Evolutionary conservation across 2,329 filamentous ascomycete species (phyloP), one percentile per base, ranked within the genome.

Genomic region (Proliferodiscus dingleyae): DNA sequence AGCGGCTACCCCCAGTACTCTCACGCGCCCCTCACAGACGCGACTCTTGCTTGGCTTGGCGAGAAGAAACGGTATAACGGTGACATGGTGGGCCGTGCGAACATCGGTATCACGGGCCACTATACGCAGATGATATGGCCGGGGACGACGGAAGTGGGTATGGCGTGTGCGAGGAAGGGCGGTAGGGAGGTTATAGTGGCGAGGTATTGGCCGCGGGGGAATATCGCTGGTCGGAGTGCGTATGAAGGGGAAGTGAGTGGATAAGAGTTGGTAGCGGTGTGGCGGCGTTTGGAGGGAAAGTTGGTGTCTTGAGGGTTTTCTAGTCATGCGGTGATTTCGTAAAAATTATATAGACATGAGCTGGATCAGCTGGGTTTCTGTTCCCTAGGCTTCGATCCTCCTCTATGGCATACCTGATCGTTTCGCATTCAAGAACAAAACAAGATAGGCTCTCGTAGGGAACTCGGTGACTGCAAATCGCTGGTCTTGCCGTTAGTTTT

Each of bases 181-280:
- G 37, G 37, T 9, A 40, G 18, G 8, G 9, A 18, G 37, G n/a
- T 15, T 19, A 18, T 40, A 10, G 24, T 40, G 3, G 37, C 22
- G 37, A 40, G 37, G 37, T 40, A 40, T 40, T 22, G 10, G 15
- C 37, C 37, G 22, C 3, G 8, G 3, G 37, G 37, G 23, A 40
- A 40, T 40, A 21, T 26, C 11, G 4, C 16, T 23, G 37, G 37
- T 22, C 15, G 11, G 37, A 18, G 21, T 28, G 37, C 37, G 28
- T 30, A 21, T 13, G 26, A 13, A 28, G 26, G 13, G 26, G 26
- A 13, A 28, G 7, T 28, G 7, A 28, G 13, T 7, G 7, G 7
- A 13, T 28, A 28, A 13, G 26, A 13, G 7, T 28, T 28, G 26
- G 26, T 28, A 13, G 13, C 26, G 26, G 26, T n/a, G n/a, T n/a